Conservation (phyloP, 176 grass and related monocot species). For the Aegilops speltoides region DNA sequence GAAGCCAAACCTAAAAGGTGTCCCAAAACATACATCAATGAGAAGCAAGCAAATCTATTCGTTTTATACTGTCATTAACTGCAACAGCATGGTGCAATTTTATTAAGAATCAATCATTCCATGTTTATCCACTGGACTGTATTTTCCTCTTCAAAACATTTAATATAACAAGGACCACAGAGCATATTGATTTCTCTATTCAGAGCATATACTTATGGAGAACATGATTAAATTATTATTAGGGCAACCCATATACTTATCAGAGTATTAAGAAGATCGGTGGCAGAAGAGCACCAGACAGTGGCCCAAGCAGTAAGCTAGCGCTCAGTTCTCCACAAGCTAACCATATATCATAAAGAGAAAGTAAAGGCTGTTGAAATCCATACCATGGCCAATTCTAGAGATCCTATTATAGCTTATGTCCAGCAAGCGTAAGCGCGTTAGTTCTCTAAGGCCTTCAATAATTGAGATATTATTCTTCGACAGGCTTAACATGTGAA, state of each 20-base stretch:
- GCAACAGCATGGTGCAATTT: constrained; percentile 1
- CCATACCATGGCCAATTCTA: constrained; percentile 89
- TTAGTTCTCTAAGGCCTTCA: constrained; percentile 92
- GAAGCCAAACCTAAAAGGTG: constrained; percentile 73
- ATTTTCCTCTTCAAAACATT: not conserved
- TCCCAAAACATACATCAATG: not conserved
- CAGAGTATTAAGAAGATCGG: not conserved
- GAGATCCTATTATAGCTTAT: constrained; percentile 87
- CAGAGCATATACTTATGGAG: not conserved
- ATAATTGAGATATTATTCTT: constrained; percentile 89
- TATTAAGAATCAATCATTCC: not conserved
- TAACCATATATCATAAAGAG: not conserved
- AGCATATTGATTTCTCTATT: not conserved
- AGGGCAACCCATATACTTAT: not conserved
- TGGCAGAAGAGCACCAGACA: not conserved
- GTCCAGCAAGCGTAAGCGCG: constrained; percentile 76
- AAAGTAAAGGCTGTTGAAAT: constrained; percentile 24
- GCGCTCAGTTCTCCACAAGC: not conserved
- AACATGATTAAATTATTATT: not conserved
- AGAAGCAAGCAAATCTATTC: not conserved
- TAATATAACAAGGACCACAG: not conserved
- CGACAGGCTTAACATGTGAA: constrained; percentile 93
- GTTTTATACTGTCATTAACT: not conserved
- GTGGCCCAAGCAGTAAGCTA: not conserved
- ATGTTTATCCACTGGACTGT: not conserved